Evolutionary conservation across 768 basidiomycete species (phyloP).

Genomic region (Termitomyces sp.): DNA sequence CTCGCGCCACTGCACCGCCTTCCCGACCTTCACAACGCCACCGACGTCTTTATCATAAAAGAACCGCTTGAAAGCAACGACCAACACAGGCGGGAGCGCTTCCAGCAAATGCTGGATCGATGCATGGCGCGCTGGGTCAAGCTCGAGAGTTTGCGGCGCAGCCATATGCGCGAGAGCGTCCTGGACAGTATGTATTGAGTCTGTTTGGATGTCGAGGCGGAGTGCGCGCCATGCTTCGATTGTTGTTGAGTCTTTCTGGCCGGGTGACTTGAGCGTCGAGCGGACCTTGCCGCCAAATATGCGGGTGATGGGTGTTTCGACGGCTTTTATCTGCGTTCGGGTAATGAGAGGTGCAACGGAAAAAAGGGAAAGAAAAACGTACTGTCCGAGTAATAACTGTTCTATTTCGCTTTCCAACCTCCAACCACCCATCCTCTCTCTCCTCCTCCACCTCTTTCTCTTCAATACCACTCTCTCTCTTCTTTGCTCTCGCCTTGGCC

Average conservation of each 20-base stretch:
- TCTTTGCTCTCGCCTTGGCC: slow-evolving; percentile 30
- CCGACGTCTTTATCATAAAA: slow-evolving; percentile 72
- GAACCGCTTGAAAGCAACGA: slow-evolving; percentile 91
- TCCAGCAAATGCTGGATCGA: slow-evolving; percentile 74
- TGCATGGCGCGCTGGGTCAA: slow-evolving; percentile 64
- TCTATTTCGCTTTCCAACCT: slow-evolving; percentile 89
- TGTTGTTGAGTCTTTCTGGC: slow-evolving; percentile 81
- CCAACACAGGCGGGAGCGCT: slow-evolving; percentile 74
- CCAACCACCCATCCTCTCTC: slow-evolving; percentile 78
- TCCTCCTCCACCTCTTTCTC: slow-evolving; percentile 28
- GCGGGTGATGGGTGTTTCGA: slow-evolving; percentile 83
- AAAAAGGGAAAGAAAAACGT: slow-evolving; percentile 23
- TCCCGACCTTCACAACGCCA: slow-evolving; percentile 83
- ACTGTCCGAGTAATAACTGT: slow-evolving; percentile 78
- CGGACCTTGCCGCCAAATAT: slow-evolving; percentile 95
- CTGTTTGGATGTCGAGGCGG: slow-evolving; percentile 77
- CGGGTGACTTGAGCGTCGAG: slow-evolving; percentile 75
- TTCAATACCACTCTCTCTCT: slow-evolving; percentile 27
- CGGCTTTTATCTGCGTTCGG: slow-evolving; percentile 57
- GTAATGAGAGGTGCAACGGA: not conserved
- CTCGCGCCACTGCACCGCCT: slow-evolving; percentile 72
- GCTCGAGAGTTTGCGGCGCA: slow-evolving; percentile 76
- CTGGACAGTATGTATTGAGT: slow-evolving; percentile 61
- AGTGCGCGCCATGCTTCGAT: slow-evolving; percentile 92
- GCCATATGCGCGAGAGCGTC: slow-evolving; percentile 81